Percentiles rank a stretch among this genome's conserved stretches.
These are phyloP conservation scores for Hypoxylon perforatum DNA, from an alignment of 495 filamentous ascomycete genomes.

Conservation along the genomic window DNA sequence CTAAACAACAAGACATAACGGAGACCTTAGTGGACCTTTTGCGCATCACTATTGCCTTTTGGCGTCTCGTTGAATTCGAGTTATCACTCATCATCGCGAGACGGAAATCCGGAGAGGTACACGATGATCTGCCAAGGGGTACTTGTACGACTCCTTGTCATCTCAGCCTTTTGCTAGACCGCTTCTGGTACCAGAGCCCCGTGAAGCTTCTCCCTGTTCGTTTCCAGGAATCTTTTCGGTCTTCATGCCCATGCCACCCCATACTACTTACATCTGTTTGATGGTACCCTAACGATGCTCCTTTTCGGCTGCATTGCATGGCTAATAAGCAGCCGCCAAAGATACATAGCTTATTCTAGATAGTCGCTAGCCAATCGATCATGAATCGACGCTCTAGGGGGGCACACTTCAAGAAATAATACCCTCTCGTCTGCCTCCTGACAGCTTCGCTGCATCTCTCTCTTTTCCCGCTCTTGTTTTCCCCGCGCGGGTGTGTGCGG, in stretches of 20 bases:
- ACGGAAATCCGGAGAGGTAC: constrained; percentile 13
- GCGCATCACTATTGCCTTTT: constrained; percentile 32
- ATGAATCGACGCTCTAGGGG: constrained; percentile 22
- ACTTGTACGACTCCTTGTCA: constrained; percentile 25
- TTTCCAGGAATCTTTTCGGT: constrained; percentile 8
- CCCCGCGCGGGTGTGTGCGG: constrained; percentile 42
- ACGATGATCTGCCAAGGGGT: constrained; percentile 30
- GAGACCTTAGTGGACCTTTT: constrained; percentile 27
- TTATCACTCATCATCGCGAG: constrained; percentile 11
- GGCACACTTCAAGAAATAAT: constrained; percentile 45
- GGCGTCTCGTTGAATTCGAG: constrained; percentile 22
- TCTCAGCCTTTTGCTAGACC: constrained; percentile 35
- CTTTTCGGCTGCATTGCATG: constrained; percentile 47
- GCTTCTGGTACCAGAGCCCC: constrained; percentile 32
- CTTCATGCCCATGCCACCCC: constrained; percentile 6
- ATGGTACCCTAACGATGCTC: constrained; percentile 37
- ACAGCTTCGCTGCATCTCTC: constrained; percentile 34
- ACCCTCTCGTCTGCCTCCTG: constrained; percentile 35
- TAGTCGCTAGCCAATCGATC: constrained; percentile 45
- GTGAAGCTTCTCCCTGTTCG: constrained; percentile 33
- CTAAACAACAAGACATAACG: constrained; percentile 31
- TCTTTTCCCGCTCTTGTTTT: constrained; percentile 42
- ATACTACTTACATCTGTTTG: constrained; percentile 12
- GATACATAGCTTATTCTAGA: constrained; percentile 34
- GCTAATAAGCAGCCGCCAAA: constrained; percentile 39